phyloP scores from a whole-genome alignment of 345 rosid genomes.

The Bruguiera gymnorhiza region DNA sequence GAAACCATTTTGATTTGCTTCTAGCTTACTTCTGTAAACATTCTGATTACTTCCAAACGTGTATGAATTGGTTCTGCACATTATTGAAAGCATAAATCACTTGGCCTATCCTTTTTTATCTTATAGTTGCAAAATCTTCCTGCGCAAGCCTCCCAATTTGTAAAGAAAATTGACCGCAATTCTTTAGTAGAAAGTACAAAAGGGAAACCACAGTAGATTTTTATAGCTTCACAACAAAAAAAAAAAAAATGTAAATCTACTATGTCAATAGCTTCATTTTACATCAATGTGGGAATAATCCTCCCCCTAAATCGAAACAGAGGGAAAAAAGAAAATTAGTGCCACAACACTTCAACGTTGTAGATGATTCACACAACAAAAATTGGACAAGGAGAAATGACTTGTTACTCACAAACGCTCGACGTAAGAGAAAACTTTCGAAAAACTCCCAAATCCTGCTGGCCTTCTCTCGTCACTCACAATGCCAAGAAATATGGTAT shows the following conservation, averaged over 20 bases:
- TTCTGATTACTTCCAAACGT: not conserved
- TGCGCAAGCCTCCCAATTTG: too few species aligned
- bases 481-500: conserved; percentile 1
- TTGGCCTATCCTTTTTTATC: not conserved
- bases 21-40: not conserved
- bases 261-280: too few species aligned
- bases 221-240: too few species aligned
- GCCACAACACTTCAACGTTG: not conserved
- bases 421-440: not conserved
- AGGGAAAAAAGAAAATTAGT: not conserved
- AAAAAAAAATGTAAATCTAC: too few species aligned
- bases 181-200: too few species aligned
- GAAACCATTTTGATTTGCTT: conserved; percentile 36
- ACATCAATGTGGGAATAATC: too few species aligned
- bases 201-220: too few species aligned
- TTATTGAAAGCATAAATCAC: not conserved
- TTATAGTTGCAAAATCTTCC: too few species aligned
- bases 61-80: conserved; percentile 1
- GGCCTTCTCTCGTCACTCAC: not conserved
- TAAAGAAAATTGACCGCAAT: too few species aligned
- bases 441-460: conserved; percentile 5
- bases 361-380: not conserved
- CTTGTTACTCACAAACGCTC: conserved; percentile 25
- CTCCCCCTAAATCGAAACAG: too few species aligned
- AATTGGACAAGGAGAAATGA: conserved; percentile 15